A percentile compares a stretch with the other conserved stretches of the same genome.
phyloP scores from a whole-genome alignment of 805 yeast genomes.

The Ogataea haglerorum region DNA sequence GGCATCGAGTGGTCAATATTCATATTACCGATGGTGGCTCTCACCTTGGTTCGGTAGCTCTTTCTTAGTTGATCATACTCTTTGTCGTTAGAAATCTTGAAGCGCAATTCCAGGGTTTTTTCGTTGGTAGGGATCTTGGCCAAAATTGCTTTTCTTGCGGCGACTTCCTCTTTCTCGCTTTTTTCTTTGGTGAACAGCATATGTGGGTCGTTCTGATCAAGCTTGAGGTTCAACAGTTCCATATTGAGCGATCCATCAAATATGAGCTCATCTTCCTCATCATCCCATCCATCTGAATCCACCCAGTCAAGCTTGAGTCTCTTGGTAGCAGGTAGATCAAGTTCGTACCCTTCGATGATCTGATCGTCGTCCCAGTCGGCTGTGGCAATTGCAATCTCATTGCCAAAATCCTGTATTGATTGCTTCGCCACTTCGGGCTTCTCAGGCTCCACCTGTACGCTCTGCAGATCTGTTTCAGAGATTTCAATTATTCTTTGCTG shows the following conservation, averaged over 20 bases:
- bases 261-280: constrained; percentile 66
- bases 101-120: constrained; percentile 52
- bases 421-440: constrained; percentile 19
- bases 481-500: constrained; percentile 27
- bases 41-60: constrained; percentile 85
- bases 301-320: constrained; percentile 31
- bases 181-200: constrained; percentile 58
- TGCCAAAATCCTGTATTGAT: constrained; percentile 40
- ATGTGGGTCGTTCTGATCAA: constrained; percentile 87
- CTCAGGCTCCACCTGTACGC: constrained; percentile 16
- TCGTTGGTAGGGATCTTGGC: constrained; percentile 54
- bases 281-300: constrained; percentile 42
- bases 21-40: constrained; percentile 88
- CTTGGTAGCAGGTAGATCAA: constrained; percentile 21
- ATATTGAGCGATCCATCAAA: constrained; percentile 59
- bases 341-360: constrained; percentile 49
- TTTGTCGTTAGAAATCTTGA: constrained; percentile 84
- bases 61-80: constrained; percentile 79
- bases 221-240: constrained; percentile 38
- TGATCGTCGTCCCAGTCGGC: constrained; percentile 76
- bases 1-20: constrained; percentile 90
- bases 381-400: constrained; percentile 61
- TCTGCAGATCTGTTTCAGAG: constrained; percentile 27
- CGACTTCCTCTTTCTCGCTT: constrained; percentile 10
- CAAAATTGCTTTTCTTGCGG: constrained; percentile 14